These are phyloP conservation scores for Atalantia buxifolia DNA, from an alignment of 345 rosid species.

Conservation along the genomic window DNA sequence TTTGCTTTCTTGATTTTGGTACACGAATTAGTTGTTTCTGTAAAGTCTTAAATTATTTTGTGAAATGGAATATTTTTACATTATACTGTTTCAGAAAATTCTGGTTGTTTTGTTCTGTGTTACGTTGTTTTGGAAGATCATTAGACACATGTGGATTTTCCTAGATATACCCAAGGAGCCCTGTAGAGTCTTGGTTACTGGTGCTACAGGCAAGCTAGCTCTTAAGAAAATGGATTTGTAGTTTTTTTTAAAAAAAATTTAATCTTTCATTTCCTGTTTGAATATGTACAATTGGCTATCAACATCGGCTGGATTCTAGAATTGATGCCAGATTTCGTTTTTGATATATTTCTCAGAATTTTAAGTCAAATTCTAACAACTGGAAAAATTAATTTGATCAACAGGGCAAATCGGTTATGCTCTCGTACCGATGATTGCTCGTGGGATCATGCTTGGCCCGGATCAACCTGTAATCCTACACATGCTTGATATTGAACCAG, in stretches of 20 bases:
- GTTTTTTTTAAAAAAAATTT: too few relatives aligned
- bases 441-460: slow-evolving; percentile 78
- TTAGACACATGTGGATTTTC: slow-evolving; percentile 53
- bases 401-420: slow-evolving; percentile 91
- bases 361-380: background rate
- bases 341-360: background rate
- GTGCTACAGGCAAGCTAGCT: slow-evolving; percentile 70
- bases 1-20: slow-evolving; percentile 12
- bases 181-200: slow-evolving; percentile 55
- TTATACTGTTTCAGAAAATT: slow-evolving; percentile 42
- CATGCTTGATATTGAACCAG: slow-evolving; percentile 70
- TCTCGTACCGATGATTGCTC: slow-evolving; percentile 78
- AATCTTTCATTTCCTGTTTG: background rate
- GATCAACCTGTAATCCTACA: slow-evolving; percentile 80
- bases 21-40: background rate
- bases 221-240: background rate
- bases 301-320: background rate
- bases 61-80: slow-evolving; percentile 33
- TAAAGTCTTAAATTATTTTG: background rate
- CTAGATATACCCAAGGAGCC: slow-evolving; percentile 60
- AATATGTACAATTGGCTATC: background rate
- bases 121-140: slow-evolving; percentile 50
- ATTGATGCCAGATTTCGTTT: background rate
- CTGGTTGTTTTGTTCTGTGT: slow-evolving; percentile 42
- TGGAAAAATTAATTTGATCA: background rate